Evolutionary conservation across 1,284 basidiomycete genomes (phyloP).

Genomic region (Pseudozyma sp.): DNA sequence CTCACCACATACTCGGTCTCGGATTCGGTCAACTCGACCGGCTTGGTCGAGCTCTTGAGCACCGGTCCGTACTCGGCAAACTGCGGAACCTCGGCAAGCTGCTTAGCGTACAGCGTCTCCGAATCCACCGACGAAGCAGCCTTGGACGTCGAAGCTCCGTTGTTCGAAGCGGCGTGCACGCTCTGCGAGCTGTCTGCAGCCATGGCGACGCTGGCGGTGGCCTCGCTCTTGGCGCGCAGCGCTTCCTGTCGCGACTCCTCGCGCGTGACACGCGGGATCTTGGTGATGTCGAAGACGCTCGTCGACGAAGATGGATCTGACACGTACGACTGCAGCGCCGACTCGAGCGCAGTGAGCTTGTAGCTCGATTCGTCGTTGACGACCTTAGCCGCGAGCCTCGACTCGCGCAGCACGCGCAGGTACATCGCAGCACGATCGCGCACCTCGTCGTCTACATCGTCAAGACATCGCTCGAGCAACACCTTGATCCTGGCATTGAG

Average conservation of each 20-base stretch:
- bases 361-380: conserved; percentile 82
- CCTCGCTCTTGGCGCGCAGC: conserved; percentile 61
- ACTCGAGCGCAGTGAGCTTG: conserved; percentile 63
- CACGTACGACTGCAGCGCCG: conserved; percentile 58
- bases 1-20: conserved; percentile 98
- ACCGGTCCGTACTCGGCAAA: conserved; percentile 86
- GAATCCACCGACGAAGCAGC: conserved; percentile 26
- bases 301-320: conserved; percentile 50
- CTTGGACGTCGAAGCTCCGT: conserved; percentile 48
- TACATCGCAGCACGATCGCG: conserved; percentile 97
- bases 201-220: conserved; percentile 63
- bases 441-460: conserved; percentile 99
- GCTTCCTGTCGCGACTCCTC: conserved; percentile 62
- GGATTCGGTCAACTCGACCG: conserved; percentile 88
- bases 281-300: conserved; percentile 59
- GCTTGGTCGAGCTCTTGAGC: conserved; percentile 85
- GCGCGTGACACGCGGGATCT: conserved; percentile 58
- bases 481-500: conserved; percentile 89
- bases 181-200: conserved; percentile 58
- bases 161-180: conserved; percentile 43
- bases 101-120: conserved; percentile 79
- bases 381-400: conserved; percentile 83
- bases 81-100: conserved; percentile 87
- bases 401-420: conserved; percentile 79
- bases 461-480: conserved; percentile 79